Percentiles rank a stretch among this genome's conserved stretches.
Evolutionary conservation across 306 rosid species (phyloP).

Genomic region (Ceratonia siliqua): DNA sequence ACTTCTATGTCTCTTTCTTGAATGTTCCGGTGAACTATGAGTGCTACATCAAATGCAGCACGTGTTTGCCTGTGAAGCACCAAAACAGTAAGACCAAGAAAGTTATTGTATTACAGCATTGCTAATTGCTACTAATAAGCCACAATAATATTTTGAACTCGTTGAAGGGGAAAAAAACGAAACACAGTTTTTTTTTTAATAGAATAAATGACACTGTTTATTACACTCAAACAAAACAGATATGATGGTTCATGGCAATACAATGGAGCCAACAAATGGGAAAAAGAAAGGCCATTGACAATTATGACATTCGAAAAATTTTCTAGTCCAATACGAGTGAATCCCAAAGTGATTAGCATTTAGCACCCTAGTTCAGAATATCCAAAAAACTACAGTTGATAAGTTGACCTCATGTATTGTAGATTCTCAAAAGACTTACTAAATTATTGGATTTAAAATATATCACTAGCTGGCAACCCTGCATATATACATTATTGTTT

Average conservation of each 20-base stretch:
- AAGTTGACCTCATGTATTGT: neutral
- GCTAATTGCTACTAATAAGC: neutral
- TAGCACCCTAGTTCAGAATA: neutral
- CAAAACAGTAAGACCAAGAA: constrained; percentile 22
- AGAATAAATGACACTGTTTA: neutral
- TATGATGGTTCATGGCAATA: neutral
- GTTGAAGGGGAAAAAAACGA: neutral
- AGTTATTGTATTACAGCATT: neutral
- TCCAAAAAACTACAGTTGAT: neutral
- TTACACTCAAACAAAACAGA: neutral
- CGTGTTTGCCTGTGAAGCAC: constrained; percentile 67
- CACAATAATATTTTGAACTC: neutral
- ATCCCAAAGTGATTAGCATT: neutral
- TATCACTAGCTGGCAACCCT: neutral
- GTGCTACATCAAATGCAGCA: constrained; percentile 62
- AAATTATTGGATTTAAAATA: neutral
- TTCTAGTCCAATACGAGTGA: neutral
- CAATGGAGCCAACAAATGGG: neutral
- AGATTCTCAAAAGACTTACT: neutral
- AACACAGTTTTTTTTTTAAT: too few species aligned
- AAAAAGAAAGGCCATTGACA: neutral
- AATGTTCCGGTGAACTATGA: constrained; percentile 67
- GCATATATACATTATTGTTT: neutral
- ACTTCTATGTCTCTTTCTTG: constrained; percentile 88
- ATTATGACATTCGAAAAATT: neutral